These are phyloP conservation scores for Ettlia oleoabundans DNA, from an alignment of 139 green algal species.

Conservation along the genomic window DNA sequence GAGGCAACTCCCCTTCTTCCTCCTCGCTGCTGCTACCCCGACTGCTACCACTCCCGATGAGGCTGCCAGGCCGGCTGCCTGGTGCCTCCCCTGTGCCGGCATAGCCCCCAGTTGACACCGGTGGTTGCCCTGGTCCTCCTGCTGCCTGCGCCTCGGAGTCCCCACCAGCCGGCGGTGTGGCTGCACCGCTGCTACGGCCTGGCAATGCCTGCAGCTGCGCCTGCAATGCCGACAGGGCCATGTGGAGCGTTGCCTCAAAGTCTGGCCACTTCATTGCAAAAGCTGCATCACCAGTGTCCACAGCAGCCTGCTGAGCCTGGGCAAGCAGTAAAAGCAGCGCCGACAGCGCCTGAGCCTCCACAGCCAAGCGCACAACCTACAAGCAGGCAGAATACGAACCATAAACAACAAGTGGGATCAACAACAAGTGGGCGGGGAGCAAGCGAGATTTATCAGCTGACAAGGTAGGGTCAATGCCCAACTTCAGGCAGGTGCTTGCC, in stretches of 20 bases:
- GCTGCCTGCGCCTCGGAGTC: background rate
- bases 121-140: background rate
- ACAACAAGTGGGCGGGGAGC: no score
- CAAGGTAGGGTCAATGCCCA: no score
- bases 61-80: background rate
- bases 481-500: no score
- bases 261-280: conserved; percentile 38
- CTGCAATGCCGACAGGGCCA: conserved; percentile 4
- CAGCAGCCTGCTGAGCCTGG: conserved; percentile 45
- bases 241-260: conserved; percentile 37
- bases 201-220: conserved; percentile 24
- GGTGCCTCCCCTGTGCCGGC: background rate
- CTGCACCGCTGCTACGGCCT: background rate
- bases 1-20: background rate
- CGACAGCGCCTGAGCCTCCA: conserved; percentile 18
- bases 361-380: conserved; percentile 26
- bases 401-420: no score
- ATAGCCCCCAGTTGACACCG: no score
- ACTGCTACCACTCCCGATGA: background rate
- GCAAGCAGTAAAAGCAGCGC: conserved; percentile 34
- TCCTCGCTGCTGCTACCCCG: conserved; percentile 2
- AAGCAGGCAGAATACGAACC: no score
- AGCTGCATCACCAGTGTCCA: background rate
- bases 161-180: background rate
- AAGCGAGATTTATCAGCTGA: no score